Percentiles rank a stretch among this genome's conserved stretches.
phyloP scores from a whole-genome alignment of 768 basidiomycete genomes.

The Russula olivacea region DNA sequence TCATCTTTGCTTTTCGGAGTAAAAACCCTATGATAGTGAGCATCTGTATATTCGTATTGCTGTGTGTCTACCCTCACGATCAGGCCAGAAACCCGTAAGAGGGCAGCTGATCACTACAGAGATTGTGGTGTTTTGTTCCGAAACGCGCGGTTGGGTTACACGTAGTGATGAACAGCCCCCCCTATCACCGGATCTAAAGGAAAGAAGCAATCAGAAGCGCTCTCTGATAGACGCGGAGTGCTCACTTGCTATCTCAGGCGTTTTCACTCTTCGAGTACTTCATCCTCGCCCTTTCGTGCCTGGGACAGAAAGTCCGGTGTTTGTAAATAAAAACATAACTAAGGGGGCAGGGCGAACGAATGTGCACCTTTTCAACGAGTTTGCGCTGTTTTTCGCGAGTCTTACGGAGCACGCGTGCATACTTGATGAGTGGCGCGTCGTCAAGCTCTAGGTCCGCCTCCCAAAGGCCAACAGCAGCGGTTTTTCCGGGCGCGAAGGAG shows the following conservation, averaged over 20 bases:
- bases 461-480: slow-evolving; percentile 68
- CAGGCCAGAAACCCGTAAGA: neutral
- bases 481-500: slow-evolving; percentile 65
- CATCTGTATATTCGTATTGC: neutral
- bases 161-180: neutral
- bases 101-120: neutral
- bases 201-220: neutral
- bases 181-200: neutral
- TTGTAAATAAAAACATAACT: neutral
- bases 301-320: slow-evolving; percentile 28
- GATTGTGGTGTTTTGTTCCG: neutral
- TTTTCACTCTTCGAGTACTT: slow-evolving; percentile 52
- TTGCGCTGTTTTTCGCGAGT: slow-evolving; percentile 65
- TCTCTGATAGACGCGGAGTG: neutral
- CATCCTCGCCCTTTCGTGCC: slow-evolving; percentile 67
- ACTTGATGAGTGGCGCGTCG: slow-evolving; percentile 75
- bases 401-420: slow-evolving; percentile 76
- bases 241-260: neutral
- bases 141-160: neutral
- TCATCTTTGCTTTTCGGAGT: slow-evolving; percentile 11
- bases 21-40: neutral
- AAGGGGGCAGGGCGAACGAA: slow-evolving; percentile 28
- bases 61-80: neutral
- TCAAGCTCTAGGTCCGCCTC: slow-evolving; percentile 54
- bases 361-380: slow-evolving; percentile 73